A percentile compares a stretch with the other conserved stretches of the same genome.
These are phyloP conservation scores for Trichosanthes truncata DNA, from an alignment of 306 rosid genomes.

Conservation along the genomic window DNA sequence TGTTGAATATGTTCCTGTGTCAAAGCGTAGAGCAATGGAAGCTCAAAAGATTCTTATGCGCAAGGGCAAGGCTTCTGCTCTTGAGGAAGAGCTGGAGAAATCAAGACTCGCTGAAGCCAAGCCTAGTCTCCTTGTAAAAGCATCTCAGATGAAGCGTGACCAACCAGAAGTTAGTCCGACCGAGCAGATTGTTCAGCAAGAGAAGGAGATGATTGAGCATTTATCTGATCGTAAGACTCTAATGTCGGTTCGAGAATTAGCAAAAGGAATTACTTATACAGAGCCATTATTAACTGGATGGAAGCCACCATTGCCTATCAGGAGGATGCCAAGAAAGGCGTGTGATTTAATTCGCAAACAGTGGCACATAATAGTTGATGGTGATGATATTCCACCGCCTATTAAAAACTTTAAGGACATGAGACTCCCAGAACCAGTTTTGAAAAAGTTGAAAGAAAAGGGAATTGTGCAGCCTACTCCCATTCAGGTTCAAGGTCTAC, in stretches of 20 bases:
- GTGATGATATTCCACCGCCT: slow-evolving; percentile 70
- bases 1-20: slow-evolving; percentile 81
- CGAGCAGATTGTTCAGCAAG: slow-evolving; percentile 72
- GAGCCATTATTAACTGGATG: slow-evolving; percentile 85
- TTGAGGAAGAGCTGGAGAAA: slow-evolving; percentile 68
- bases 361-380: slow-evolving; percentile 89
- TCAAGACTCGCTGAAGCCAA: slow-evolving; percentile 45
- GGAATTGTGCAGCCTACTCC: slow-evolving; percentile 96
- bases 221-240: slow-evolving; percentile 73
- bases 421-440: slow-evolving; percentile 81
- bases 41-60: slow-evolving; percentile 79
- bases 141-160: slow-evolving; percentile 72
- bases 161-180: slow-evolving; percentile 79
- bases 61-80: slow-evolving; percentile 49
- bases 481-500: slow-evolving; percentile 95
- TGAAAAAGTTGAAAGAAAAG: slow-evolving; percentile 64
- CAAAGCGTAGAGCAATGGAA: slow-evolving; percentile 80
- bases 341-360: slow-evolving; percentile 71
- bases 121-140: slow-evolving; percentile 73
- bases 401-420: slow-evolving; percentile 80
- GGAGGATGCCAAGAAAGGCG: slow-evolving; percentile 55
- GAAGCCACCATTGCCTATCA: slow-evolving; percentile 75
- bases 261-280: slow-evolving; percentile 73
- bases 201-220: slow-evolving; percentile 87
- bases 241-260: slow-evolving; percentile 86